Conservation (phyloP, 2,329 filamentous ascomycete species). For the Fusarium illudens region DNA sequence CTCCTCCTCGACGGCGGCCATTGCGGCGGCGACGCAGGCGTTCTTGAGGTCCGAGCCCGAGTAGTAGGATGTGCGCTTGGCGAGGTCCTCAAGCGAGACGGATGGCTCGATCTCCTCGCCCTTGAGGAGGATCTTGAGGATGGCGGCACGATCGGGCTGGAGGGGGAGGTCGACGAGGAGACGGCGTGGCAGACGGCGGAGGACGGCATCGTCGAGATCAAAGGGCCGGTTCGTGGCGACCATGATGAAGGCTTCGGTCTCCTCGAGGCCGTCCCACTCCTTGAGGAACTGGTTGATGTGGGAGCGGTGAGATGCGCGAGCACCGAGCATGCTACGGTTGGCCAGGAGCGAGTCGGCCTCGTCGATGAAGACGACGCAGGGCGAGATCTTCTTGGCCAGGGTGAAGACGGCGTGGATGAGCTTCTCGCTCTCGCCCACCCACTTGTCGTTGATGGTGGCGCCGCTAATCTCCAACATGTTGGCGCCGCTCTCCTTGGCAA, state of each 20-base stretch:
- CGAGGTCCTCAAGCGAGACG: conserved; percentile 70
- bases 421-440: conserved; percentile 95
- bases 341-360: conserved; percentile 94
- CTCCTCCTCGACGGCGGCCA: conserved; percentile 82
- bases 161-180: conserved; percentile 78
- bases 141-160: conserved; percentile 70
- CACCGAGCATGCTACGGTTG: conserved; percentile 71
- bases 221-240: conserved; percentile 96
- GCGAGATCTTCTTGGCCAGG: conserved; percentile 87
- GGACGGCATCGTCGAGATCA: conserved; percentile 88
- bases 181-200: conserved; percentile 77
- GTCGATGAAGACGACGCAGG: conserved; percentile 95
- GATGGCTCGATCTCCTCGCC: conserved; percentile 69
- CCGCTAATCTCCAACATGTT: conserved; percentile 88
- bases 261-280: conserved; percentile 92
- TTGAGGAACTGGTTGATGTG: conserved; percentile 96
- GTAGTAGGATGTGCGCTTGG: conserved; percentile 76
- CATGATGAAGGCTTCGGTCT: conserved; percentile 93
- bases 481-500: conserved; percentile 73
- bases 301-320: conserved; percentile 79
- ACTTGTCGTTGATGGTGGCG: conserved; percentile 94
- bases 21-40: conserved; percentile 79
- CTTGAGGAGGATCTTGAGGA: conserved; percentile 75
- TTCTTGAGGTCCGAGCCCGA: conserved; percentile 88
- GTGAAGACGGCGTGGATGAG: conserved; percentile 93